A percentile compares a stretch with the other conserved stretches of the same genome.
These are phyloP conservation scores for Gossypium gossypioides DNA, from an alignment of 441 rosid species.

Conservation along the genomic window DNA sequence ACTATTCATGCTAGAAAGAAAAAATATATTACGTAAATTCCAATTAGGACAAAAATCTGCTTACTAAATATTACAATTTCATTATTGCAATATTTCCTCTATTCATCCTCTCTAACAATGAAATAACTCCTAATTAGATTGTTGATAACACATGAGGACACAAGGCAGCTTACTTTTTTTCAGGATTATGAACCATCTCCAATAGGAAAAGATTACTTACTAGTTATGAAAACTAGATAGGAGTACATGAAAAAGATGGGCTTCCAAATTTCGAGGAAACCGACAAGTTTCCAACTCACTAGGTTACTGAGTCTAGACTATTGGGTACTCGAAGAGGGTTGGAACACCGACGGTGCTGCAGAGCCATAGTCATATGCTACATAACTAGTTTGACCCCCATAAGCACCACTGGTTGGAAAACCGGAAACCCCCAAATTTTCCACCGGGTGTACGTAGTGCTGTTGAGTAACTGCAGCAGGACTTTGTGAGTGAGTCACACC, in stretches of 20 bases:
- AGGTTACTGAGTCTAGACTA: slow-evolving; percentile 9
- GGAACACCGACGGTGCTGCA: slow-evolving; percentile 25
- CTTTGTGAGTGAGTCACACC: slow-evolving; percentile 24
- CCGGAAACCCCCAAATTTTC: slow-evolving; percentile 21
- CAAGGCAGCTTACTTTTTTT: neutral
- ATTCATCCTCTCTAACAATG: neutral
- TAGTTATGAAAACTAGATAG: neutral
- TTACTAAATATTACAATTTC: neutral
- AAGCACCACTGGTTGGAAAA: slow-evolving; percentile 20
- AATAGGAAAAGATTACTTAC: neutral
- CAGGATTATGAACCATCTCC: neutral
- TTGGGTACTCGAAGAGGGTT: slow-evolving; percentile 30
- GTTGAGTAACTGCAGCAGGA: slow-evolving; percentile 32
- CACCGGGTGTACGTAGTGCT: slow-evolving; percentile 26
- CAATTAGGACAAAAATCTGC: neutral
- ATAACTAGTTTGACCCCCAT: slow-evolving; percentile 31
- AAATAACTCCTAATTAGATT: neutral
- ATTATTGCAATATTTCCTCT: neutral
- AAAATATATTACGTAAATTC: too few species aligned
- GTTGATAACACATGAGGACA: neutral
- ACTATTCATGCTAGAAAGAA: too few species aligned
- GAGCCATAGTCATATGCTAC: slow-evolving; percentile 31
- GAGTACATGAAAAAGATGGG: neutral
- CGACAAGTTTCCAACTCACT: neutral
- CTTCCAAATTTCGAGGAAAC: neutral